These are phyloP conservation scores for Tolypocladium amazonense DNA, from an alignment of 2,329 filamentous ascomycete species.

Conservation along the genomic window DNA sequence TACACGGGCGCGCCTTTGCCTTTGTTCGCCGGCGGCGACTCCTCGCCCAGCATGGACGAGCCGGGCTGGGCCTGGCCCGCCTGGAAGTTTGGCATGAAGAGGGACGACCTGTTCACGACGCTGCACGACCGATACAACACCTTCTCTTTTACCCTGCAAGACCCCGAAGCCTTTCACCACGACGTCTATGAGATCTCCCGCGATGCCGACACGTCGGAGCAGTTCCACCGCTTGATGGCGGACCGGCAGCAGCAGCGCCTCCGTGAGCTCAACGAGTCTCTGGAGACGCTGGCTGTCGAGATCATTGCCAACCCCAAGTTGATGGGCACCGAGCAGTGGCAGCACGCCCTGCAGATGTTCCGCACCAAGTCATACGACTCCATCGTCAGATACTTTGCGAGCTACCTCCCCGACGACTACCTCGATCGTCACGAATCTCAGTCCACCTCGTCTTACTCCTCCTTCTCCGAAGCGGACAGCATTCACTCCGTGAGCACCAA, in stretches of 20 bases:
- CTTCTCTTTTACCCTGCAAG: conserved; percentile 42
- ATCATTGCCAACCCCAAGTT: conserved; percentile 50
- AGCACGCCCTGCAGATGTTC: conserved; percentile 47
- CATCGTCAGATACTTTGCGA: conserved; percentile 48
- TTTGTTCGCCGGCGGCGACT: neutral
- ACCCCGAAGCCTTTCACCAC: conserved; percentile 50
- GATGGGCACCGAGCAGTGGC: conserved; percentile 49
- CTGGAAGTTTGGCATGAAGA: conserved; percentile 55
- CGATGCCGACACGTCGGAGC: conserved; percentile 35
- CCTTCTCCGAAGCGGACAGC: conserved; percentile 27
- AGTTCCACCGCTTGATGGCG: conserved; percentile 44
- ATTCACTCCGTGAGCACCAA: conserved; percentile 25
- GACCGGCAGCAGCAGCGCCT: conserved; percentile 43
- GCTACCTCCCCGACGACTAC: conserved; percentile 43
- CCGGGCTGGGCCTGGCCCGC: conserved; percentile 42
- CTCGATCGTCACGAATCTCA: conserved; percentile 25
- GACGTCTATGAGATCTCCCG: conserved; percentile 49
- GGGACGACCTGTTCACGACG: conserved; percentile 44
- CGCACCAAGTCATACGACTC: conserved; percentile 49
- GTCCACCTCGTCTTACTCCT: conserved; percentile 24
- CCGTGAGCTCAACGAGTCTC: conserved; percentile 41
- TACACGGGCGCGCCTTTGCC: neutral
- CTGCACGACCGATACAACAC: conserved; percentile 53
- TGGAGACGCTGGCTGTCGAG: conserved; percentile 48
- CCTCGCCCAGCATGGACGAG: conserved; percentile 38